Base-by-base conservation (phyloP, 495 filamentous ascomycete genomes). In the Xylaria cubensis region DNA sequence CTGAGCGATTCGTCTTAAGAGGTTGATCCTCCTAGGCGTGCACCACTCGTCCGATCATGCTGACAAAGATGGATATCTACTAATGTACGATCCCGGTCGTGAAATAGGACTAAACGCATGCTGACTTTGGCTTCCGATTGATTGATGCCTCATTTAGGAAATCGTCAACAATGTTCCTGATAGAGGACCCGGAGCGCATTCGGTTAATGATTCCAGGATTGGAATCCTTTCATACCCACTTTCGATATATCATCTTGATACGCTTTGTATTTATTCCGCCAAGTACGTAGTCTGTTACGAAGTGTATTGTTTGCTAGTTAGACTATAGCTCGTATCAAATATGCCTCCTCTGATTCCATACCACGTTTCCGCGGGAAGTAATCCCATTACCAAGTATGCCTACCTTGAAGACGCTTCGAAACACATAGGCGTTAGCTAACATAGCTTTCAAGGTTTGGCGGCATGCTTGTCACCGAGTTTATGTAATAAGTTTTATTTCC, bases 301-400 rank as follows among this genome's bases (percentile, higher is more conserved):
- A 55, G 51, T 10, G 24, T 55, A 5, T 56, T 13, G 26, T 29
- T 29, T 56, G 53, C 12, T 32, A 8, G 13, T 56, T 32, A 32
- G 26, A 56, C 26, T 56, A 56, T n/a, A 56, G 13, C 53, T 32
- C 13, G 13, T 56, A 56, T 15, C 53, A 56, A 56, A 56, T 56
- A 56, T 56, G 53, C 53, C 53, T 56, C 53, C 53, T 32, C 53
- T 56, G 12, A 56, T 56, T 56, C 53, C 53, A 32, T 56, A 56
- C 26, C 53, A 56, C 10, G 53, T 56, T 32, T 56, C 53, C 17
- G 53, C 53, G 53, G 53, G 53, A 56, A 56, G 53, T 26, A 56
- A 56, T 26, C 53, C 53, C 53, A 56, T 56, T 56, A 17, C 53
- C 26, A 56, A 56, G 53, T 56, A 56, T 4, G 53, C 26, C 53